A percentile compares a stretch with the other conserved stretches of the same genome.
Evolutionary conservation across 352 stramenopile genomes (phyloP).

Genomic region (Globisporangium perplexum): DNA sequence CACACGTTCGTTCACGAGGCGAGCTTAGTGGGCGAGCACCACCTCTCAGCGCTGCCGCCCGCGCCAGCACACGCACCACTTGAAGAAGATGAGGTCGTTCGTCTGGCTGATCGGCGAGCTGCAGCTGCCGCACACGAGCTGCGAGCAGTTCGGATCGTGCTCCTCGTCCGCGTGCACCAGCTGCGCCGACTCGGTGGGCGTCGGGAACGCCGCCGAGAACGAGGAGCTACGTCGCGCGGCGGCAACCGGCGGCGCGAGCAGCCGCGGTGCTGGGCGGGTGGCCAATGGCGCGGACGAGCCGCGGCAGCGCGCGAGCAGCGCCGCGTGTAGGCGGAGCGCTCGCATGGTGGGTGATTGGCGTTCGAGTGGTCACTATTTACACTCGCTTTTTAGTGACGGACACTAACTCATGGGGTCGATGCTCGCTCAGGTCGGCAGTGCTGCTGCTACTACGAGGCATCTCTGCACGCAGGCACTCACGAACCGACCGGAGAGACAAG

Average conservation of each 20-base stretch:
- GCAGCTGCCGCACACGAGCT: constrained; percentile 68
- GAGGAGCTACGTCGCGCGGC: constrained; percentile 7
- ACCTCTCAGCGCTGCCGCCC: not conserved
- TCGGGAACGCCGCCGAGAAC: constrained; percentile 45
- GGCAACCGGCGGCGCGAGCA: not conserved
- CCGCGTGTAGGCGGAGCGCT: constrained; percentile 6
- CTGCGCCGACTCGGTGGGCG: constrained; percentile 35
- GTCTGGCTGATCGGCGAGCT: constrained; percentile 52
- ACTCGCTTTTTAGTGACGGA: no score
- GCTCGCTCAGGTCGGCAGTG: no score
- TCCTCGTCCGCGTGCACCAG: constrained; percentile 26
- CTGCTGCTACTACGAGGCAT: no score
- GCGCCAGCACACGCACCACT: constrained; percentile 41
- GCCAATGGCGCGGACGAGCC: not conserved
- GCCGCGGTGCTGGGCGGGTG: not conserved
- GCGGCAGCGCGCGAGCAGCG: constrained; percentile 1
- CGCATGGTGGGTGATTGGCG: constrained; percentile 1
- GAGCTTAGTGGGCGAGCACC: not conserved
- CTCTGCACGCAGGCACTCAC: no score
- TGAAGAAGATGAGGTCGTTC: constrained; percentile 71
- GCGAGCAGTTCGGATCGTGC: constrained; percentile 33
- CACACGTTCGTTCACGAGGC: not conserved
- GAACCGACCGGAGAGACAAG: no score
- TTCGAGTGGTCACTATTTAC: no score
- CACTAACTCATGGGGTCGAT: no score